Percentiles rank a stretch among this genome's conserved stretches.
phyloP scores from a whole-genome alignment of 495 filamentous ascomycete genomes.

The Penicillium crystallinum region DNA sequence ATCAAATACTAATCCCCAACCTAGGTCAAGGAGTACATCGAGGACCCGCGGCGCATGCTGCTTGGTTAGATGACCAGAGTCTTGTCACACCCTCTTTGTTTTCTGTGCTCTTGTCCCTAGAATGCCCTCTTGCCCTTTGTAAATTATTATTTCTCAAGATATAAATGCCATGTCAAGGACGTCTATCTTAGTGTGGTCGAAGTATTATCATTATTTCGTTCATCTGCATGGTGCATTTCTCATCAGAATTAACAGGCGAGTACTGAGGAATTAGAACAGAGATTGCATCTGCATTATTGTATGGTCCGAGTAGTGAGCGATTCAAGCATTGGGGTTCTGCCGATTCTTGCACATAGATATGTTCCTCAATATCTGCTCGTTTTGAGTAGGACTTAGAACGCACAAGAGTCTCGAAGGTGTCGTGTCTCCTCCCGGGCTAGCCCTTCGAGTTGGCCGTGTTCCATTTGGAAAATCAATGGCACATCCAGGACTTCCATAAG shows the following conservation, averaged over 20 bases:
- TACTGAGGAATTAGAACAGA: too few relatives aligned
- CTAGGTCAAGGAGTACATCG: slow-evolving; percentile 90
- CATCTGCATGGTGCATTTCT: background rate
- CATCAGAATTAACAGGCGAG: background rate
- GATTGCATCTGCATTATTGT: background rate
- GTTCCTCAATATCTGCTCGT: background rate
- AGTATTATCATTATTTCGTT: background rate
- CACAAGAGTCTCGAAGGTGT: slow-evolving; percentile 18
- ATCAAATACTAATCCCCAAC: slow-evolving; percentile 13
- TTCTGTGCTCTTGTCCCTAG: slow-evolving; percentile 14
- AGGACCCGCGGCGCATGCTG: slow-evolving; percentile 92
- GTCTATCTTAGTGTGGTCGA: background rate
- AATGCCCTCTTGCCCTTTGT: slow-evolving; percentile 24
- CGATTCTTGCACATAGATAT: background rate
- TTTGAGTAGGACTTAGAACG: background rate
- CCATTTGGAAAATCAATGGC: slow-evolving; percentile 43
- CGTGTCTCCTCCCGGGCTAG: slow-evolving; percentile 33
- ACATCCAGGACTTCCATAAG: slow-evolving; percentile 33
- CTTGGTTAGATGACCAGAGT: slow-evolving; percentile 41
- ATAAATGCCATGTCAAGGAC: slow-evolving; percentile 15
- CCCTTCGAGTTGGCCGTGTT: slow-evolving; percentile 35
- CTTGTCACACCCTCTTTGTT: slow-evolving; percentile 2
- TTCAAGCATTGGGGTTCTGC: background rate
- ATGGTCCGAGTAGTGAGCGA: too few relatives aligned
- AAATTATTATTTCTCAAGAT: slow-evolving; percentile 33